Evolutionary conservation across 2,329 filamentous ascomycete species (phyloP).

Genomic region (Xylariomycetidae sp.): DNA sequence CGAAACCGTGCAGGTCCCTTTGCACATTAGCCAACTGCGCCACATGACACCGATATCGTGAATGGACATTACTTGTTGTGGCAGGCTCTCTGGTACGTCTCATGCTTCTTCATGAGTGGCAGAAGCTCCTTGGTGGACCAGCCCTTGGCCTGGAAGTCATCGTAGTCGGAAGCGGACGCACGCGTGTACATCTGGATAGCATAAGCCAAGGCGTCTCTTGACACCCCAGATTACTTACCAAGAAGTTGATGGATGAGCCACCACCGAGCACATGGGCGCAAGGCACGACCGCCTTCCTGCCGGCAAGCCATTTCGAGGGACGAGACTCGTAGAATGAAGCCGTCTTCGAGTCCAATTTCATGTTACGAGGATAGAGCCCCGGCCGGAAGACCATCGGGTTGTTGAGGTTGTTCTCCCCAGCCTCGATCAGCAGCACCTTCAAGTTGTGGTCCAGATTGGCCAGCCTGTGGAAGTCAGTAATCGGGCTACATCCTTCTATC

Average conservation of each 20-base stretch:
- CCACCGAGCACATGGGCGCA: conserved; percentile 67
- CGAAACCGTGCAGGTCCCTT: conserved; percentile 66
- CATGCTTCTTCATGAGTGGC: conserved; percentile 73
- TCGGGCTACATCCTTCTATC: conserved; percentile 5
- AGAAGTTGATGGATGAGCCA: conserved; percentile 71
- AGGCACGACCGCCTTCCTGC: conserved; percentile 67
- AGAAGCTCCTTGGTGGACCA: conserved; percentile 71
- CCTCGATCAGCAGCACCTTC: conserved; percentile 50
- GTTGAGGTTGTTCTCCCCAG: conserved; percentile 50
- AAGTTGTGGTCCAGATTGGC: conserved; percentile 68
- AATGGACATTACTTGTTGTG: conserved; percentile 56
- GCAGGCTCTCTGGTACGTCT: conserved; percentile 65
- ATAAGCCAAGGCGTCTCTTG: conserved; percentile 13
- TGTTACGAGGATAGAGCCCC: conserved; percentile 71
- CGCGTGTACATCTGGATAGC: conserved; percentile 60
- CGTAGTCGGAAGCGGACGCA: conserved; percentile 66
- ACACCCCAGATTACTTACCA: conserved; percentile 40
- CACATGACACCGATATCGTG: not conserved
- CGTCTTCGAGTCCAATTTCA: conserved; percentile 70
- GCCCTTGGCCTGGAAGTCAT: conserved; percentile 75
- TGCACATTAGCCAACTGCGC: conserved; percentile 7
- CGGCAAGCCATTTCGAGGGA: conserved; percentile 65
- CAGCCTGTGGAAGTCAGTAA: conserved; percentile 44
- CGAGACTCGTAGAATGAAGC: conserved; percentile 76
- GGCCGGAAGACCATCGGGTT: conserved; percentile 73